A percentile compares a stretch with the other conserved stretches of the same genome.
phyloP scores from a whole-genome alignment of 129 eudicot species.

The Helichrysum umbraculigerum region DNA sequence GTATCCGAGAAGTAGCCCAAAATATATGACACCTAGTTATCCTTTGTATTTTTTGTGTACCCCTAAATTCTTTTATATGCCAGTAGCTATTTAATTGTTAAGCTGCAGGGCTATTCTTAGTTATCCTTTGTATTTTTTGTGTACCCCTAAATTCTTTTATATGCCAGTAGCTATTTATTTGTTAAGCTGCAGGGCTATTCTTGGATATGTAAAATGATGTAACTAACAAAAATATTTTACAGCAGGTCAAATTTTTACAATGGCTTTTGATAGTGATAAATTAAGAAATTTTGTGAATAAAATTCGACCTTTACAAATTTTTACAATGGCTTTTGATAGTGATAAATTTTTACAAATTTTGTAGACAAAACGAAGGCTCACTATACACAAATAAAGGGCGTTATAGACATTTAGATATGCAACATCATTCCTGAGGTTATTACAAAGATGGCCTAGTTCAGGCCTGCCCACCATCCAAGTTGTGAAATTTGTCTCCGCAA shows the following conservation, averaged over 20 bases:
- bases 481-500: too few relatives aligned
- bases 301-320: too few relatives aligned
- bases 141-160: constrained; percentile 10
- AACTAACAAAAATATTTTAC: constrained; percentile 1
- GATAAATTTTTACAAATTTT: too few relatives aligned
- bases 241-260: background rate
- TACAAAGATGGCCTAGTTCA: too few relatives aligned
- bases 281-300: too few relatives aligned
- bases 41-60: constrained; percentile 20
- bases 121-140: constrained; percentile 17
- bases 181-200: background rate
- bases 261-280: background rate
- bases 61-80: constrained; percentile 8
- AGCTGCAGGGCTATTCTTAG: background rate
- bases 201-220: background rate
- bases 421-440: too few relatives aligned
- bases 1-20: constrained; percentile 55
- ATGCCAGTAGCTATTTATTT: constrained; percentile 10
- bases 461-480: too few relatives aligned
- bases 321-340: too few relatives aligned
- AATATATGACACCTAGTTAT: constrained; percentile 19
- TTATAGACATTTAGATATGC: too few relatives aligned
- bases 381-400: too few relatives aligned
- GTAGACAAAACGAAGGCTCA: too few relatives aligned
- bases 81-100: background rate